Conservation (phyloP, 257 asterid genomes). For the Avicennia marina region DNA sequence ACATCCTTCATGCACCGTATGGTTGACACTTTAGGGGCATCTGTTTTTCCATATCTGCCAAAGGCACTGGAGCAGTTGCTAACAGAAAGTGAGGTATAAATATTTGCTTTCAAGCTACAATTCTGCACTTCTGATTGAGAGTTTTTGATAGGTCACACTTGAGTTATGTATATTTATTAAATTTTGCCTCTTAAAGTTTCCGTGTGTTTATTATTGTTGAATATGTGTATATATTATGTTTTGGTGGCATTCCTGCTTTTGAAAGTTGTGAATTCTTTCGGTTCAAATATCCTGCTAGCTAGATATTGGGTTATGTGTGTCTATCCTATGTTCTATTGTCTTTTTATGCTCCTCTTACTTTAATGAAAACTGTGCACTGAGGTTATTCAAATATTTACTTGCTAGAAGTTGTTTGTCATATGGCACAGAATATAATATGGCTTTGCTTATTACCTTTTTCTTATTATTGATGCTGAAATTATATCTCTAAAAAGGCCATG, state of each 20-base stretch:
- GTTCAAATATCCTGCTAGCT: neutral
- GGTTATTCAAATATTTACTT: neutral
- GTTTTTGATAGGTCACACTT: no score
- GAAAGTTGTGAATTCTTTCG: no score
- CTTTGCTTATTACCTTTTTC: no score
- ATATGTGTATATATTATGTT: no score
- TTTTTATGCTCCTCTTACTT: neutral
- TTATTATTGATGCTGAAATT: neutral
- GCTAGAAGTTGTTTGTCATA: neutral
- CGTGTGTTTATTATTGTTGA: neutral
- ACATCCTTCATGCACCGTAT: conserved; percentile 92
- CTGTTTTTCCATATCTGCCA: conserved; percentile 87
- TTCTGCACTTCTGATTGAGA: no score
- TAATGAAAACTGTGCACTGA: neutral
- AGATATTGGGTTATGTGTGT: neutral
- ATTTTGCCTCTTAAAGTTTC: no score
- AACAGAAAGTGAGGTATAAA: conserved; percentile 73
- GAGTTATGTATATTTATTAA: no score
- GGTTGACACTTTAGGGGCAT: conserved; percentile 87
- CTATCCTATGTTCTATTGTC: neutral
- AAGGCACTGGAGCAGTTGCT: conserved; percentile 85
- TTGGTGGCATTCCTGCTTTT: no score
- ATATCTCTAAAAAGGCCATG: neutral
- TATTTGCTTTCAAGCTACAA: conserved; percentile 5
- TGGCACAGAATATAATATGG: no score